Evolutionary conservation across 1,139 yeast genomes (phyloP).

Genomic region (Candida albicans): DNA sequence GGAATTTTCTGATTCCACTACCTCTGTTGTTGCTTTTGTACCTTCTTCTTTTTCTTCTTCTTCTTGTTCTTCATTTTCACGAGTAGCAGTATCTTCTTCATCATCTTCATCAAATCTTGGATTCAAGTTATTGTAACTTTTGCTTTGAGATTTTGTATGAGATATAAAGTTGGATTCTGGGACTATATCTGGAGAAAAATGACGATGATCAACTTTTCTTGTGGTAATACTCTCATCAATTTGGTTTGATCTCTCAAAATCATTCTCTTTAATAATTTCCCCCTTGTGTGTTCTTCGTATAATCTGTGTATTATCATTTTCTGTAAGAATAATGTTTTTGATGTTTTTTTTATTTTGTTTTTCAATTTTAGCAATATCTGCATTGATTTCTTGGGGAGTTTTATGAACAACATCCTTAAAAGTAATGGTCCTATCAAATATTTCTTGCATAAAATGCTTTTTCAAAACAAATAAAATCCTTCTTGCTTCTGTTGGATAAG

Average conservation of each 20-base stretch:
- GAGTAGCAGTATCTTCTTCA: slow-evolving; percentile 23
- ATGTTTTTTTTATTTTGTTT: slow-evolving; percentile 16
- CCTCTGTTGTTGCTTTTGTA: too few relatives aligned
- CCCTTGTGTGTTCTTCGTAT: slow-evolving; percentile 84
- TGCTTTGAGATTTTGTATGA: slow-evolving; percentile 12
- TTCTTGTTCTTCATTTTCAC: slow-evolving; percentile 18
- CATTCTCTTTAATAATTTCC: slow-evolving; percentile 71
- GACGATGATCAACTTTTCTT: slow-evolving; percentile 44
- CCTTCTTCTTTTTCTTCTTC: slow-evolving; percentile 16
- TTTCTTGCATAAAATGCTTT: slow-evolving; percentile 29
- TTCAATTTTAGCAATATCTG: slow-evolving; percentile 20
- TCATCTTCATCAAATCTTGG: slow-evolving; percentile 16
- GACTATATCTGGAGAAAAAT: slow-evolving; percentile 26
- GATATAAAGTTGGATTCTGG: slow-evolving; percentile 7
- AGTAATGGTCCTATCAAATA: slow-evolving; percentile 28
- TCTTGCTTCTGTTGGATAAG: slow-evolving; percentile 44
- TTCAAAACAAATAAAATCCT: slow-evolving; percentile 39
- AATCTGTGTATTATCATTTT: slow-evolving; percentile 43
- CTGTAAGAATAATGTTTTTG: slow-evolving; percentile 49
- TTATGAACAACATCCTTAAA: slow-evolving; percentile 30
- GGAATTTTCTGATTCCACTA: too few relatives aligned
- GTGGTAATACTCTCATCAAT: slow-evolving; percentile 37
- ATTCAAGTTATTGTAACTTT: slow-evolving; percentile 15
- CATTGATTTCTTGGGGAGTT: slow-evolving; percentile 36
- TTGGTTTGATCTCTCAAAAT: slow-evolving; percentile 25